Evolutionary conservation across 768 basidiomycete species (phyloP).

Genomic region (Leucocoprinus sp.): DNA sequence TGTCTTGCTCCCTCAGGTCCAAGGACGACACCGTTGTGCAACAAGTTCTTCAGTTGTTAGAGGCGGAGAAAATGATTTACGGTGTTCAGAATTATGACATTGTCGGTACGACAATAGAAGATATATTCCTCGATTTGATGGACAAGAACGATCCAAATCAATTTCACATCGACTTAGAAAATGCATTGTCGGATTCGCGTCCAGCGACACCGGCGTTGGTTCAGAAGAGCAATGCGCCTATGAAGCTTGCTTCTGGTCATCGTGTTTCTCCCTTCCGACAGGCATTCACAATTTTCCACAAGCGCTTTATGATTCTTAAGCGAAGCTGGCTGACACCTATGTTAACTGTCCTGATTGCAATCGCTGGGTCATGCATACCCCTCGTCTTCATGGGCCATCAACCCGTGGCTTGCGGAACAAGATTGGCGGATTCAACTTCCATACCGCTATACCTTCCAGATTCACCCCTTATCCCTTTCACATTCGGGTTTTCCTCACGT

Average conservation of each 20-base stretch:
- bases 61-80: conserved; percentile 30
- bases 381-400: conserved; percentile 52
- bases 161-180: conserved; percentile 16
- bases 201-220: conserved; percentile 16
- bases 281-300: conserved; percentile 66
- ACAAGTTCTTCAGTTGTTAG: conserved; percentile 46
- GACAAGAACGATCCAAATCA: conserved; percentile 25
- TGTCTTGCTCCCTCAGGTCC: conserved; percentile 50
- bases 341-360: conserved; percentile 43
- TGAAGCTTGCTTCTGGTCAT: conserved; percentile 44
- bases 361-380: conserved; percentile 61
- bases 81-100: conserved; percentile 53
- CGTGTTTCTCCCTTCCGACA: conserved; percentile 51
- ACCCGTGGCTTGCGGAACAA: conserved; percentile 40
- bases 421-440: conserved; percentile 26
- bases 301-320: conserved; percentile 54
- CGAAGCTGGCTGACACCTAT: conserved; percentile 63
- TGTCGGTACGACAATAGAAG: conserved; percentile 69
- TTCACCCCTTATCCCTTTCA: conserved; percentile 30
- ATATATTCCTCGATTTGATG: conserved; percentile 75
- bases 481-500: conserved; percentile 23
- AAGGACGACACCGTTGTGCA: conserved; percentile 50
- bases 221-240: conserved; percentile 14
- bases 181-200: conserved; percentile 13
- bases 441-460: conserved; percentile 49